These are phyloP conservation scores for Asclepias syriaca DNA, from an alignment of 257 asterid genomes.

Conservation along the genomic window DNA sequence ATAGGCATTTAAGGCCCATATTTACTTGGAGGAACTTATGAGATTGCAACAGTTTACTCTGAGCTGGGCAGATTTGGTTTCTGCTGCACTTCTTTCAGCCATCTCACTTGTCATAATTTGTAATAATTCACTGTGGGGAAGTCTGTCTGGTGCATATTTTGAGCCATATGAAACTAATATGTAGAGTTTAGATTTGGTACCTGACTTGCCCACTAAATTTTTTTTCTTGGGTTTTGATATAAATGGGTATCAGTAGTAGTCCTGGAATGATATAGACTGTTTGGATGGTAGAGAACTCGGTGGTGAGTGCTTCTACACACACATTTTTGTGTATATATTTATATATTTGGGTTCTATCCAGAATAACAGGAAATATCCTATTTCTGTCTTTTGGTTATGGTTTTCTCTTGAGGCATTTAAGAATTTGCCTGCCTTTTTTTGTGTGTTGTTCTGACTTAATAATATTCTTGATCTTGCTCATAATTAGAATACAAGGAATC, in stretches of 20 bases:
- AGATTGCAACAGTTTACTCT: not conserved
- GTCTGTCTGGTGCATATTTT: not conserved
- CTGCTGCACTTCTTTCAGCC: not conserved
- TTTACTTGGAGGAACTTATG: not conserved
- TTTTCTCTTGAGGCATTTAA: not conserved
- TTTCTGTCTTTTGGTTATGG: not conserved
- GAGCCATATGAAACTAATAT: not conserved
- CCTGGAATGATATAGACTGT: not conserved
- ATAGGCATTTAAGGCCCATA: not conserved
- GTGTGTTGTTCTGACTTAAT: not conserved
- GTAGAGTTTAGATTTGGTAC: not conserved
- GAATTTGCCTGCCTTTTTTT: not conserved
- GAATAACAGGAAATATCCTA: not conserved
- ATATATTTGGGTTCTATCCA: not conserved
- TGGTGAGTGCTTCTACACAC: not conserved
- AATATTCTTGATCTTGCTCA: conserved; percentile 13
- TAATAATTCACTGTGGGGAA: not conserved
- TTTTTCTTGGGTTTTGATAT: not conserved
- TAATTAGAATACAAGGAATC: conserved; percentile 44
- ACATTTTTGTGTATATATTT: no score
- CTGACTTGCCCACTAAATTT: no score
- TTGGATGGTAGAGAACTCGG: not conserved
- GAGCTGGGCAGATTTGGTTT: not conserved
- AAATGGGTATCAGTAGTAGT: not conserved
- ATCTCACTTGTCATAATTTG: not conserved